Conservation (phyloP, 2,329 filamentous ascomycete species). For the Ascochyta lentis region DNA sequence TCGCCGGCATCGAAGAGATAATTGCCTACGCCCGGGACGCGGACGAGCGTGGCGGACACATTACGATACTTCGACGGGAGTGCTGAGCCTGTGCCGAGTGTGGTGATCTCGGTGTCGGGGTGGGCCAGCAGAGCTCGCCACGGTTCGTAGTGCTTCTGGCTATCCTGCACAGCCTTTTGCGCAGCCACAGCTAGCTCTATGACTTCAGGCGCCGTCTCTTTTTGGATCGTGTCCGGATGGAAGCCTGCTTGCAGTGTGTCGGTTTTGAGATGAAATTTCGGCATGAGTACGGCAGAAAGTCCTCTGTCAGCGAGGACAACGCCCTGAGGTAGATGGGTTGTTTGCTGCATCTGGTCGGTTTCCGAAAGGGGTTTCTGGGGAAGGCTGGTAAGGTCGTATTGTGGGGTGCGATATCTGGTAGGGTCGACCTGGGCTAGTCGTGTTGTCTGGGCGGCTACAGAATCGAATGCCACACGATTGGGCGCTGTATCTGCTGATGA, state of each 20-base stretch:
- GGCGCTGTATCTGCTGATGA: conserved; percentile 76
- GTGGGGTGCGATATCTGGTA: conserved; percentile 73
- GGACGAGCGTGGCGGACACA: conserved; percentile 85
- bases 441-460: conserved; percentile 69
- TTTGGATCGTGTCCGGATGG: conserved; percentile 54
- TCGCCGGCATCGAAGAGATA: conserved; percentile 93
- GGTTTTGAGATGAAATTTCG: conserved; percentile 49
- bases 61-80: conserved; percentile 93
- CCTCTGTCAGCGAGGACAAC: conserved; percentile 50
- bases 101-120: conserved; percentile 80
- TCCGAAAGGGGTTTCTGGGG: conserved; percentile 30
- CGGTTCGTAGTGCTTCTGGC: conserved; percentile 55
- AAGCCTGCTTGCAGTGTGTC: conserved; percentile 48
- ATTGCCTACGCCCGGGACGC: conserved; percentile 83
- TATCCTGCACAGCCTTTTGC: conserved; percentile 44
- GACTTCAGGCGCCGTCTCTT: conserved; percentile 56
- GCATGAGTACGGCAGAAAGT: conserved; percentile 54
- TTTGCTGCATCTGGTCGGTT: conserved; percentile 31
- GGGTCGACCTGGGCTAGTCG: conserved; percentile 76
- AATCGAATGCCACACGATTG: conserved; percentile 75
- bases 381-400: conserved; percentile 64
- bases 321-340: conserved; percentile 23
- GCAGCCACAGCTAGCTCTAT: conserved; percentile 60
- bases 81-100: conserved; percentile 90
- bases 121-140: conserved; percentile 73